These are phyloP conservation scores for Furcasterigmium furcatum DNA, from an alignment of 2,329 filamentous ascomycete species.

Conservation along the genomic window DNA sequence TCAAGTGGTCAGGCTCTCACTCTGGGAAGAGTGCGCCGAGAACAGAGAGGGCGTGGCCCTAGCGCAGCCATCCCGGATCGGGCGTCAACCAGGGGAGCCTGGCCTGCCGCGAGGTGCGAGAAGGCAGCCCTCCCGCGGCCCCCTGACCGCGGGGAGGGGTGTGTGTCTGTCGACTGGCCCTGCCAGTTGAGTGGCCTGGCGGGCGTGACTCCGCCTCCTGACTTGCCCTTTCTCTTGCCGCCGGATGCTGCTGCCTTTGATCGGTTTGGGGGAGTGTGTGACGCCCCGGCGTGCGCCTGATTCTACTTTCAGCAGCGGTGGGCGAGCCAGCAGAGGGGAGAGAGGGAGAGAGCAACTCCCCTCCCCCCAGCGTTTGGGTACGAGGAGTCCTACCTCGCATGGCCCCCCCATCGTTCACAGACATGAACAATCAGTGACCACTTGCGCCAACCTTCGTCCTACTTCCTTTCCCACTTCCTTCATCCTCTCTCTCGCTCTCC, in stretches of 20 bases:
- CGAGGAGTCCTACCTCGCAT: background rate
- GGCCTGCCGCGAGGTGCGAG: background rate
- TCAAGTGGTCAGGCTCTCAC: background rate
- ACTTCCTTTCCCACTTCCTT: slow-evolving; percentile 1
- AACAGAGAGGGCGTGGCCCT: too few relatives aligned
- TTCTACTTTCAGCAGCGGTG: too few relatives aligned
- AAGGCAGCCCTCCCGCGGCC: background rate
- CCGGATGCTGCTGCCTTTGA: background rate
- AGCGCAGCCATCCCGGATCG: background rate
- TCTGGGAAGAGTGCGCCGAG: background rate
- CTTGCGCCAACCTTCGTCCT: slow-evolving; percentile 9
- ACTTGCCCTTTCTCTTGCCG: background rate
- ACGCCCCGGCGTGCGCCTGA: background rate
- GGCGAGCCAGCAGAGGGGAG: too few relatives aligned
- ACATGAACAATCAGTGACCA: slow-evolving; percentile 8
- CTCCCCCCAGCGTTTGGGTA: too few relatives aligned
- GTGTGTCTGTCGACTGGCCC: too few relatives aligned
- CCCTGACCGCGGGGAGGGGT: background rate
- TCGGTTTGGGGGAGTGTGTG: background rate
- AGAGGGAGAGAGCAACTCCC: too few relatives aligned
- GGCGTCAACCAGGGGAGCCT: background rate
- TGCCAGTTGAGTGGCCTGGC: too few relatives aligned
- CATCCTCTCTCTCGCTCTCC: background rate
- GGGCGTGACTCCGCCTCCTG: background rate
- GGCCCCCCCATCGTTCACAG: slow-evolving; percentile 1